Base-by-base conservation (phyloP, 208 protist species). In the Acanthamoeba castellanii region DNA sequence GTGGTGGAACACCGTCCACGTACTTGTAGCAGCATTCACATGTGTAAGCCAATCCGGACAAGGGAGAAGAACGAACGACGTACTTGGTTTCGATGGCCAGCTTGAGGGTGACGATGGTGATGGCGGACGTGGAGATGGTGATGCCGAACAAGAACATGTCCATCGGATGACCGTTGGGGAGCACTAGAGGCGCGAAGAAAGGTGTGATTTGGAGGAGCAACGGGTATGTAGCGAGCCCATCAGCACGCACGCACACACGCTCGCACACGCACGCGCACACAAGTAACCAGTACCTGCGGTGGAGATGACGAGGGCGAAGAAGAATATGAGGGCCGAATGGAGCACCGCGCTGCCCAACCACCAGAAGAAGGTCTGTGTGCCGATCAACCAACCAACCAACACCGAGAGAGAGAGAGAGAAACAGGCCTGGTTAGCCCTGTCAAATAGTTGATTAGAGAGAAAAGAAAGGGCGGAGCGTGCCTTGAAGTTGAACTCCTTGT, bases 331-430 rank as follows among this genome's bases (percentile, higher is more conserved):
- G 7, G 94, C 68, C 25, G 61, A 57, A 61, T 97, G 96, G 61
- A 94, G 96, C 1, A 97, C 37, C 8, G 94, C 95, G 70, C 94
- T 97, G 5, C n/a, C 14, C 3, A 95, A 13, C 96, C 96, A 96
- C 50, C 66, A 82, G 59, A 94, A 59, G 32, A 97, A 96, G 7
- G 93, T 92, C 47, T 72, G 30, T 13, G 52, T 32, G 34, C n/a
- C 5, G 42, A 61, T 9, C 13, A 14, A 18, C 27, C 76, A n/a
- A 52, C 14, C 11, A 50, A 68, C 76, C 22, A 94, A 89, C 16
- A 42, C 13, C n/a, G 32, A 45, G 14, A 61, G 11, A 90, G n/a
- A n/a, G n/a, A n/a, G n/a, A 90, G 20, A 14, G 55, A 90, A n/a
- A n/a, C n/a, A n/a, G n/a, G n/a, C n/a, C n/a, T n/a, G n/a, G n/a